Percentiles rank a stretch among this genome's conserved stretches.
Evolutionary conservation across 2,329 filamentous ascomycete genomes (phyloP).

Genomic region (Xylariaceae sp.): DNA sequence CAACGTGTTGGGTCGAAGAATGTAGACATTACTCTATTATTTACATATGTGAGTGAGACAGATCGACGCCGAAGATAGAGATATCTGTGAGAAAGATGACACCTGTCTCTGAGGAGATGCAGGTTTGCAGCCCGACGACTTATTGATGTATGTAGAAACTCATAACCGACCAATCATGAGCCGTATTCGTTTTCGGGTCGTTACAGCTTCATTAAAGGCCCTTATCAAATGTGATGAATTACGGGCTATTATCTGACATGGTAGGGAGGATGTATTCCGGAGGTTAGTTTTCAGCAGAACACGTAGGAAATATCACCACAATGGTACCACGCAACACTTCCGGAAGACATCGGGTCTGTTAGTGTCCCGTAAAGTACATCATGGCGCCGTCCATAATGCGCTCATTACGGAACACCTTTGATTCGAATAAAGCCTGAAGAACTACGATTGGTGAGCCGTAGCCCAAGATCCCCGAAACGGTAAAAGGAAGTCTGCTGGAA

Average conservation of each 20-base stretch:
- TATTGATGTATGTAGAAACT: background rate
- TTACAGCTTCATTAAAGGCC: background rate
- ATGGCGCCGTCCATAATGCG: background rate
- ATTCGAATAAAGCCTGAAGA: background rate
- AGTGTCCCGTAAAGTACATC: background rate
- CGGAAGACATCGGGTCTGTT: too few relatives aligned
- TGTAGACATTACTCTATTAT: too few relatives aligned
- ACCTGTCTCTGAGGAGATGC: background rate
- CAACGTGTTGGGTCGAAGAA: too few relatives aligned
- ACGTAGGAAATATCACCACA: background rate
- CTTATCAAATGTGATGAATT: background rate
- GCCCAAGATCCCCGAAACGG: background rate
- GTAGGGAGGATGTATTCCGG: background rate
- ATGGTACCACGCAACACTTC: too few relatives aligned
- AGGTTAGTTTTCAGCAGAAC: background rate
- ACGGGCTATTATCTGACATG: background rate
- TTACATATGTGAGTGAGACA: too few relatives aligned
- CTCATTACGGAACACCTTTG: background rate
- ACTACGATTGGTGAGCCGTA: background rate
- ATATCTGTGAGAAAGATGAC: background rate
- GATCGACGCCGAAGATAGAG: background rate
- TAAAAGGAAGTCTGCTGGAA: background rate
- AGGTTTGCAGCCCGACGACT: background rate
- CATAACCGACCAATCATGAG: background rate
- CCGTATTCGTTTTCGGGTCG: conserved; percentile 8